Percentiles rank a stretch among this genome's conserved stretches.
Conservation (phyloP, 23 red algal genomes). For the Gracilaria domingensis region DNA sequence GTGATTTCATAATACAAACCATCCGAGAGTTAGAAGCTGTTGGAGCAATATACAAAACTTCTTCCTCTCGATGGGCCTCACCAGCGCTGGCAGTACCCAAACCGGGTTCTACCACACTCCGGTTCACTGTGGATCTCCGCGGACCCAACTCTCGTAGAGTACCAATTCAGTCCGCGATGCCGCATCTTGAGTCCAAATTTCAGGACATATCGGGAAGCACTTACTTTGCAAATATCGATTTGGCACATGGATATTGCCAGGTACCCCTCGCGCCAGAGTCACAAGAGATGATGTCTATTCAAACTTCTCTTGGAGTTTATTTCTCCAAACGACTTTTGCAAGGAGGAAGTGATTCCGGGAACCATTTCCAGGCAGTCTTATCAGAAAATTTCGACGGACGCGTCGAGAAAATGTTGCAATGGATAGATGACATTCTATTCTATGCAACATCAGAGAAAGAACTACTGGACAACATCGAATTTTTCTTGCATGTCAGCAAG, state of each 20-base stretch:
- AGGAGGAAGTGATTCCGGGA: conserved; percentile 34
- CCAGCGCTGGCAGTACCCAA: conserved; percentile 35
- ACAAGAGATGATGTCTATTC: conserved; percentile 46
- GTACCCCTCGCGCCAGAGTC: conserved; percentile 32
- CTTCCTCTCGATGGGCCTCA: conserved; percentile 17
- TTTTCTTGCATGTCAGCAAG: not conserved
- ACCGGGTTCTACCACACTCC: conserved; percentile 21
- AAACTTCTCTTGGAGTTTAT: conserved; percentile 38
- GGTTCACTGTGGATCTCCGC: conserved; percentile 38
- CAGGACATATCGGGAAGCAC: conserved; percentile 36
- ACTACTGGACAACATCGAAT: conserved; percentile 16
- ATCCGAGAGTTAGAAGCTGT: conserved; percentile 40
- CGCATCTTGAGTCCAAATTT: conserved; percentile 37
- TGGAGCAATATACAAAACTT: conserved; percentile 21
- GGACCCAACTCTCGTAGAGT: conserved; percentile 22
- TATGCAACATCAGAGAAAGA: conserved; percentile 38
- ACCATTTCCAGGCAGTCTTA: conserved; percentile 55
- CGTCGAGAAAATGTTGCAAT: conserved; percentile 45
- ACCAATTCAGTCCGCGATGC: conserved; percentile 27
- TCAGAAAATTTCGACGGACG: conserved; percentile 26
- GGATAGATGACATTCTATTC: conserved; percentile 52
- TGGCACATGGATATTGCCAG: conserved; percentile 62
- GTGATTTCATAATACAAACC: conserved; percentile 36
- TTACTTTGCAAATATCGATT: conserved; percentile 45
- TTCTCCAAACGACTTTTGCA: conserved; percentile 16